Percentiles rank a stretch among this genome's conserved stretches.
Evolutionary conservation across 2,329 filamentous ascomycete species (phyloP).

Genomic region (Chaetomiaceae sp.): DNA sequence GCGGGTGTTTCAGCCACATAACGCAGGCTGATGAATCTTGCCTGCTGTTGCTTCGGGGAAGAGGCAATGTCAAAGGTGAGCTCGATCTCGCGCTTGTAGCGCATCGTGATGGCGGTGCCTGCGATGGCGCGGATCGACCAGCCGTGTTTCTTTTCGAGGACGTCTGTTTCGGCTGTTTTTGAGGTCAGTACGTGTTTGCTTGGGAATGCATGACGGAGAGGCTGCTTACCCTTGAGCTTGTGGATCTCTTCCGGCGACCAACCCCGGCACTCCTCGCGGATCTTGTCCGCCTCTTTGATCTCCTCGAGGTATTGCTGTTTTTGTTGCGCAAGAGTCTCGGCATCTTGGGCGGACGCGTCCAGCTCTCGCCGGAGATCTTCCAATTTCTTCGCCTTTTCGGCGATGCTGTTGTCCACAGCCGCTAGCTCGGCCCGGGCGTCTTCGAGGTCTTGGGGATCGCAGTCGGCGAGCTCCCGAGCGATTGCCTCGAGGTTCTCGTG

Average conservation of each 20-base stretch:
- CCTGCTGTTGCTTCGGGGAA: slow-evolving; percentile 44
- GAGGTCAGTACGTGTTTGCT: not conserved
- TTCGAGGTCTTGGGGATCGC: slow-evolving; percentile 74
- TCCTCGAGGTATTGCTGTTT: slow-evolving; percentile 68
- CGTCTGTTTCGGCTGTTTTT: slow-evolving; percentile 56
- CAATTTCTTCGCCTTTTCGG: slow-evolving; percentile 63
- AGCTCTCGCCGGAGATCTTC: slow-evolving; percentile 63
- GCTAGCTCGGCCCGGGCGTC: slow-evolving; percentile 65
- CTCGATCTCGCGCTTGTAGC: slow-evolving; percentile 67
- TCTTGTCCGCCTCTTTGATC: slow-evolving; percentile 75
- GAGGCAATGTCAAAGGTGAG: slow-evolving; percentile 66
- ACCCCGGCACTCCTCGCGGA: slow-evolving; percentile 82
- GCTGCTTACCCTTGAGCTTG: slow-evolving; percentile 64
- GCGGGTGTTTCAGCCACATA: slow-evolving; percentile 59
- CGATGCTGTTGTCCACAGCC: slow-evolving; percentile 62
- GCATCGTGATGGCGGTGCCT: slow-evolving; percentile 64
- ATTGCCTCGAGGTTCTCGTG: slow-evolving; percentile 63
- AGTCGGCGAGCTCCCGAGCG: slow-evolving; percentile 71
- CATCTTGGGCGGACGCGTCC: slow-evolving; percentile 59
- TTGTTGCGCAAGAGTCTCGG: slow-evolving; percentile 58
- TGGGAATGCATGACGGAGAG: not conserved
- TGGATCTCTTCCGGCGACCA: slow-evolving; percentile 82
- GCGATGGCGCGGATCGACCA: slow-evolving; percentile 68
- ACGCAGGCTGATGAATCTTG: slow-evolving; percentile 56
- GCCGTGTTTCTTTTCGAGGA: slow-evolving; percentile 61